phyloP scores from a whole-genome alignment of 2,329 filamentous ascomycete species.

The Botryosphaeria dothidea region DNA sequence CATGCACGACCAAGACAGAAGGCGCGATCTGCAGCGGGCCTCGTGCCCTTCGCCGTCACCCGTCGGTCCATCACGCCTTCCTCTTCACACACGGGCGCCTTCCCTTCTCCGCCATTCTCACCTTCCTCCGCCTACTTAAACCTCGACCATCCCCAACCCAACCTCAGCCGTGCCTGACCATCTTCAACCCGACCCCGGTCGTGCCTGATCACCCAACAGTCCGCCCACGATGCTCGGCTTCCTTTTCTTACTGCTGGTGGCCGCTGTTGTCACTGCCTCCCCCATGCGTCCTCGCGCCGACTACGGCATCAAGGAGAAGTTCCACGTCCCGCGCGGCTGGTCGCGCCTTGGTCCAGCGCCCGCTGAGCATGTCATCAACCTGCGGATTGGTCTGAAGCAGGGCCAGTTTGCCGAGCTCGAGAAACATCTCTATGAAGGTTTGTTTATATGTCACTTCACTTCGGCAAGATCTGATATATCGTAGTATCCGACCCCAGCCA shows the following conservation, averaged over 20 bases:
- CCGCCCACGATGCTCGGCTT: slow-evolving; percentile 13
- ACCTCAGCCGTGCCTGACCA: not conserved
- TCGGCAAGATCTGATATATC: not conserved
- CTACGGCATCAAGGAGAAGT: slow-evolving; percentile 58
- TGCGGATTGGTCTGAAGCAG: slow-evolving; percentile 62
- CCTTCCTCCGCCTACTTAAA: not conserved
- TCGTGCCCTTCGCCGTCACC: too few relatives aligned
- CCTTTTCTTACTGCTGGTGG: slow-evolving; percentile 13
- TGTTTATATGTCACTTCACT: not conserved
- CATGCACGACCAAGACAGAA: too few relatives aligned
- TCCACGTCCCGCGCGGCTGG: slow-evolving; percentile 56
- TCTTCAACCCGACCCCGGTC: not conserved
- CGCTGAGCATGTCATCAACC: slow-evolving; percentile 50
- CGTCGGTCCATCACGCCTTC: too few relatives aligned
- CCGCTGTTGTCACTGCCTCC: not conserved
- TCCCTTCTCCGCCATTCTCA: not conserved
- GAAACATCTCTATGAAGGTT: slow-evolving; percentile 55
- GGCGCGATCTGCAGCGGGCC: too few relatives aligned
- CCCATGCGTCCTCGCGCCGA: slow-evolving; percentile 34
- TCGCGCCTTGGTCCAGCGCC: slow-evolving; percentile 49
- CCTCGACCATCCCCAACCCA: not conserved
- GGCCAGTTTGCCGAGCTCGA: slow-evolving; percentile 57
- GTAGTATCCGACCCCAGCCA: slow-evolving; percentile 56
- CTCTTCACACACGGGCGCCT: too few relatives aligned
- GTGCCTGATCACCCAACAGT: not conserved